A percentile compares a stretch with the other conserved stretches of the same genome.
These are phyloP conservation scores for Penicillium psychrosexuale DNA, from an alignment of 2,329 filamentous ascomycete genomes.

Conservation along the genomic window DNA sequence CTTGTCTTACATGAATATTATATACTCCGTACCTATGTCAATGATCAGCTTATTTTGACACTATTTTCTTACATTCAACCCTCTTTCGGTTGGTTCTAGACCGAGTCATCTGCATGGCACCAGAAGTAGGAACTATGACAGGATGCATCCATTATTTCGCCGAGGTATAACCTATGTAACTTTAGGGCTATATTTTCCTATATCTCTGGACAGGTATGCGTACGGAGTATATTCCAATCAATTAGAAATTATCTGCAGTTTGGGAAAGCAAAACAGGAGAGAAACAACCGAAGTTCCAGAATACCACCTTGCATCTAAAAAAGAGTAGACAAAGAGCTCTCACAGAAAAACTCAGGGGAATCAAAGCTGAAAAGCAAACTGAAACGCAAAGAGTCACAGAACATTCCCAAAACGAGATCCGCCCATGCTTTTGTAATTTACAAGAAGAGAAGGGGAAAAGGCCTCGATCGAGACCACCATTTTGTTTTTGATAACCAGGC, in stretches of 20 bases:
- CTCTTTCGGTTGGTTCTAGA: not conserved
- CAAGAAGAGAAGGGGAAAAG: constrained; percentile 19
- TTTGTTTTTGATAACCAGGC: constrained; percentile 11
- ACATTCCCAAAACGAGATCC: constrained; percentile 22
- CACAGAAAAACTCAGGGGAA: constrained; percentile 18
- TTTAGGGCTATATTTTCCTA: not conserved
- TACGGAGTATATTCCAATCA: not conserved
- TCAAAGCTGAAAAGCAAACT: constrained; percentile 17
- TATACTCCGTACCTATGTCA: not conserved
- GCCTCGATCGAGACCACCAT: constrained; percentile 9
- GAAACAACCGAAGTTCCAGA: constrained; percentile 4
- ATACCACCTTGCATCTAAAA: constrained; percentile 19
- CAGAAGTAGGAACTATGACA: constrained; percentile 3
- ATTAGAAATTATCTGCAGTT: constrained; percentile 19
- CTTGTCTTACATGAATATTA: not conserved
- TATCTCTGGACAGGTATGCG: not conserved
- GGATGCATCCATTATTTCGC: not conserved
- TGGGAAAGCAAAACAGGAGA: not conserved
- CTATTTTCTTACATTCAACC: not conserved
- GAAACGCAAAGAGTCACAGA: constrained; percentile 15
- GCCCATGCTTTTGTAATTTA: constrained; percentile 40
- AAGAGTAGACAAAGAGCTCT: constrained; percentile 7
- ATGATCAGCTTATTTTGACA: not conserved
- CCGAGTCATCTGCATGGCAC: constrained; percentile 14
- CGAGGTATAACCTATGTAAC: not conserved